phyloP scores from a whole-genome alignment of 257 asterid species.

The Jacaranda mimosifolia region DNA sequence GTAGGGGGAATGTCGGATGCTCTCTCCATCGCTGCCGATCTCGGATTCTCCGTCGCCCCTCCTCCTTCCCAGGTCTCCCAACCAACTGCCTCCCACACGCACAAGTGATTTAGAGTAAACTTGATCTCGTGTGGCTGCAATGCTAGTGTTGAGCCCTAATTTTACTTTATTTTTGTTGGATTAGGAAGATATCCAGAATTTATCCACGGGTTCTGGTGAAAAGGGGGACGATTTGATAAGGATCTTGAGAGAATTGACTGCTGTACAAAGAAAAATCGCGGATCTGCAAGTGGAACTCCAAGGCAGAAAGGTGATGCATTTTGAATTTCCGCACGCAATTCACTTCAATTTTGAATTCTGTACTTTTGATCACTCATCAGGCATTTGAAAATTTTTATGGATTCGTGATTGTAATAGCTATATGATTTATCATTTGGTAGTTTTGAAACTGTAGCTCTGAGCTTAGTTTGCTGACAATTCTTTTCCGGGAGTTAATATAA shows the following conservation, averaged over 20 bases:
- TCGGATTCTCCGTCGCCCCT: conserved; percentile 76
- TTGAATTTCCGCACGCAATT: conserved; percentile 12
- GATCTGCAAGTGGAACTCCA: conserved; percentile 99
- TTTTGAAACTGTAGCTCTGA: conserved; percentile 13
- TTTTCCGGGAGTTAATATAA: conserved; percentile 33
- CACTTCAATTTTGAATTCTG: conserved; percentile 21
- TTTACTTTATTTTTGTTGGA: conserved; percentile 35
- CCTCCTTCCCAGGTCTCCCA: conserved; percentile 75
- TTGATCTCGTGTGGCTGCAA: conserved; percentile 22
- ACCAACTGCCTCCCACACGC: not conserved
- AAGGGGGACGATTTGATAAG: conserved; percentile 88
- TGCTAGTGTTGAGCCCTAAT: conserved; percentile 32
- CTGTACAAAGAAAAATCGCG: conserved; percentile 90
- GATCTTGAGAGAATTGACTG: conserved; percentile 89
- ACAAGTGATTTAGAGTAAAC: not conserved
- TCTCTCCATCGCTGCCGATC: conserved; percentile 88
- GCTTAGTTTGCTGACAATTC: conserved; percentile 18
- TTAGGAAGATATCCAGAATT: conserved; percentile 81
- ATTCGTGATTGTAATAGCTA: conserved; percentile 16
- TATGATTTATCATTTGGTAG: conserved; percentile 3
- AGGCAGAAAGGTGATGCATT: conserved; percentile 83
- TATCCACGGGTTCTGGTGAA: conserved; percentile 61
- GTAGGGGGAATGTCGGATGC: conserved; percentile 98
- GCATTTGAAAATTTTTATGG: not conserved
- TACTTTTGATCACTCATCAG: not conserved